phyloP scores from a whole-genome alignment of 2,329 filamentous ascomycete genomes.

The Cadophora sp. region DNA sequence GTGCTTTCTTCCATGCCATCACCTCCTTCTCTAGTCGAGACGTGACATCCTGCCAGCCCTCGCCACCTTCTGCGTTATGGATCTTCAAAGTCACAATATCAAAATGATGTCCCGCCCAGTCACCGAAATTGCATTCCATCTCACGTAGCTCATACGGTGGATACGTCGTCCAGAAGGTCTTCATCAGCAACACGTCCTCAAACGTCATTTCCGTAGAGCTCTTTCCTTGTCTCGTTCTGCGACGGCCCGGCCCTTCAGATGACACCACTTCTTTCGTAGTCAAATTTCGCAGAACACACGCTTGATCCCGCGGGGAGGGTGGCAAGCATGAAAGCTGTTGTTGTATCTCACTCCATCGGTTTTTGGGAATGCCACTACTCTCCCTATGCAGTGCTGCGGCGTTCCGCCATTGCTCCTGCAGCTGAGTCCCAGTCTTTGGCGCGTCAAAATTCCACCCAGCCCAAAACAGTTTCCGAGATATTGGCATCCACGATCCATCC shows the following conservation, averaged over 20 bases:
- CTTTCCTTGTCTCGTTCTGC: neutral
- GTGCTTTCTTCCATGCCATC: neutral
- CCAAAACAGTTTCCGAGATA: neutral
- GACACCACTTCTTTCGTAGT: neutral
- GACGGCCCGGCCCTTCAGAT: neutral
- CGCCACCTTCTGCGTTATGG: slow-evolving; percentile 5
- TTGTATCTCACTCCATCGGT: neutral
- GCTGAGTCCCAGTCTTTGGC: neutral
- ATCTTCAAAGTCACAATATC: slow-evolving; percentile 16
- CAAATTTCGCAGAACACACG: slow-evolving; percentile 4
- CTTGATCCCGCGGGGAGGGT: neutral
- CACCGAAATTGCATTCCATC: neutral
- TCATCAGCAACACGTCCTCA: slow-evolving; percentile 1
- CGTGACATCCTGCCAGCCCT: slow-evolving; percentile 6
- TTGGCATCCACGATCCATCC: neutral
- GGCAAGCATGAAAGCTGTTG: neutral
- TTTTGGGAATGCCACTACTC: neutral
- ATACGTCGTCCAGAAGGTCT: neutral
- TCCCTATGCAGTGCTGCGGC: neutral
- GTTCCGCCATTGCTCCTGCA: neutral
- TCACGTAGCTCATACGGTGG: neutral
- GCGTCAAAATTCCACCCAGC: neutral
- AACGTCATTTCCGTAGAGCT: neutral
- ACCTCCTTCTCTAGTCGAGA: neutral
- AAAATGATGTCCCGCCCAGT: slow-evolving; percentile 24